Evolutionary conservation across 345 rosid species (phyloP), one percentile per base, ranked within the genome.

Genomic region (Leavenworthia alabamica): DNA sequence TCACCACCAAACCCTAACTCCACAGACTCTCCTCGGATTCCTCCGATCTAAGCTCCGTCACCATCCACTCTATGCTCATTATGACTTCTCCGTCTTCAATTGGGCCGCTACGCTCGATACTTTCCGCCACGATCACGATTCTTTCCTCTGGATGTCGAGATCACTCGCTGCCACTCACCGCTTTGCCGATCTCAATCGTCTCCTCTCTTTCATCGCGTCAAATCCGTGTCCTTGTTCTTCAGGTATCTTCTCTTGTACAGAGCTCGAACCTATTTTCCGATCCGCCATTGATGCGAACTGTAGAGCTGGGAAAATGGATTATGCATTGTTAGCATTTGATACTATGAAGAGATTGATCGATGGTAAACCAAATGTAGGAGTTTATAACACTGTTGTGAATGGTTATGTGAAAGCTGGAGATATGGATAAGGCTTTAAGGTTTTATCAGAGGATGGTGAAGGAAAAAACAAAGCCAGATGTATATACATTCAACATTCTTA

Each of bases 181-280:
- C 0, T 74, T 86, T 51, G 22, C 66, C 2, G 83, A 77, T 31
- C 92, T 91, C 39, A 17, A 24, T 15, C 72, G 75, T 13, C 82
- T 91, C 47, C 90, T 91, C 41, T 67, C 61, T 24, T 88, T 83
- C 61, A 57, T 88, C 17, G 73, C 82, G 0, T 53, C 96, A 0
- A 84, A 76, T 39, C 90, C 86, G 3, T 91, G 95, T 51, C 96
- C 96, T 0, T 91, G 98, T 28, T 79, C 92, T 10, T 82, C 83
- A 41, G 94, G 95, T 57, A 91, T 88, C 73, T 91, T 91, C 80
- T 86, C 90, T 56, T 91, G 98, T 62, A 86, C 90, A 4, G 56
- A 80, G 41, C 75, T 80, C 19, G 95, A 88, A 47, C 73, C 86
- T 23, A 77, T 86, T 44, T 88, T 83, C 56, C 75, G 64, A 2